Conservation (phyloP, 225 moss, liverwort and hornwort species). For the Sphagnum contortum region DNA sequence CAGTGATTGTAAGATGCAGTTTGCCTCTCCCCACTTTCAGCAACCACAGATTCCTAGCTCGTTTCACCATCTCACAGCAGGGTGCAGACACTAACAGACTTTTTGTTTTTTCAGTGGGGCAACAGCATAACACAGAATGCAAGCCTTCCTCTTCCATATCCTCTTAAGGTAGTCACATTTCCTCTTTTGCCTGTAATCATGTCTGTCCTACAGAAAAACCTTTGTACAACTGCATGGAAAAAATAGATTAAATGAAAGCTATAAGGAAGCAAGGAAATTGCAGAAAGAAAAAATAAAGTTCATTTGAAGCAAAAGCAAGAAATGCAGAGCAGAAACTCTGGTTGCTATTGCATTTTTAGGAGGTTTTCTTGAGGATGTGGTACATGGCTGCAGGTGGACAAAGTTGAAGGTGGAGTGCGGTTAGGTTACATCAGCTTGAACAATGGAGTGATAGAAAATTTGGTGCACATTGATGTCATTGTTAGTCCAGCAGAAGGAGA, state of each 20-base stretch:
- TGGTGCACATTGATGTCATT: constrained; percentile 75
- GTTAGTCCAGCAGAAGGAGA: constrained; percentile 39
- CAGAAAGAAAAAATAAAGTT: too few relatives aligned
- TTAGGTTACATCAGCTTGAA: constrained; percentile 69
- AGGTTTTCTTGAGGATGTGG: too few relatives aligned
- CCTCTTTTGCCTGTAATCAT: not conserved
- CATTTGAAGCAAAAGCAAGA: too few relatives aligned
- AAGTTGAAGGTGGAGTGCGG: constrained; percentile 82
- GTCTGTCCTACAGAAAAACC: not conserved
- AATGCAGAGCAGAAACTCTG: too few relatives aligned
- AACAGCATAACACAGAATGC: constrained; percentile 81
- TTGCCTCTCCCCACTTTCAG: too few relatives aligned
- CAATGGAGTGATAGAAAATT: constrained; percentile 55
- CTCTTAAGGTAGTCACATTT: constrained; percentile 55
- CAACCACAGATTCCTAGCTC: too few relatives aligned
- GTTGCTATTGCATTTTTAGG: too few relatives aligned
- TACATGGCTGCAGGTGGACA: constrained; percentile 66
- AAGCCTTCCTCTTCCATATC: constrained; percentile 73
- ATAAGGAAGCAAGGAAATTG: too few relatives aligned
- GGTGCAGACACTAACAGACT: too few relatives aligned
- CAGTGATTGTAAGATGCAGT: too few relatives aligned
- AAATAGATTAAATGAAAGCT: too few relatives aligned
- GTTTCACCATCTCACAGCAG: too few relatives aligned
- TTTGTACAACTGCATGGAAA: not conserved
- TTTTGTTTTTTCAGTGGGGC: constrained; percentile 60